These are phyloP conservation scores for Noccaea caerulescens DNA, from an alignment of 345 rosid genomes.

Conservation along the genomic window DNA sequence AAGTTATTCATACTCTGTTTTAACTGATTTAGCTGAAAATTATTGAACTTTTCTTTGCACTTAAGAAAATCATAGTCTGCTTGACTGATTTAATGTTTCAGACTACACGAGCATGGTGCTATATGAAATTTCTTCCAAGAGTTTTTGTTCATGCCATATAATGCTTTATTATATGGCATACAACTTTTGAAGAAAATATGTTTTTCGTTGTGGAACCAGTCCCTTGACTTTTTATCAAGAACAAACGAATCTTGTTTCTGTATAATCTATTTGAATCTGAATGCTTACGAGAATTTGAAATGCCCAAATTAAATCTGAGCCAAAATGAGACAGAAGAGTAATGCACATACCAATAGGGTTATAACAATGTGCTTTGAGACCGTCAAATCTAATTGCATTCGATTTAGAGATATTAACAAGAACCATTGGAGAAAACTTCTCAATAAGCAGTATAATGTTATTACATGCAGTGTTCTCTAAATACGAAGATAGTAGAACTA, in stretches of 20 bases:
- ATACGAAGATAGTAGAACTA: too few species aligned
- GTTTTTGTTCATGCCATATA: constrained; percentile 14
- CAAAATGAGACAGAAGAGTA: background rate
- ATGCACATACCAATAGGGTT: background rate
- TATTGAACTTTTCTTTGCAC: constrained; percentile 2
- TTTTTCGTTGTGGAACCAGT: background rate
- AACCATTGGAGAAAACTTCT: too few species aligned
- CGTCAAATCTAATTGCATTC: too few species aligned
- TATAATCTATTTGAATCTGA: background rate
- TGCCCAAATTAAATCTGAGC: background rate
- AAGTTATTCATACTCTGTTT: too few species aligned
- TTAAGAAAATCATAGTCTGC: constrained; percentile 46
- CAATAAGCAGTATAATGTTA: too few species aligned
- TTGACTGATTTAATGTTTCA: constrained; percentile 37
- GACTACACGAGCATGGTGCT: constrained; percentile 51
- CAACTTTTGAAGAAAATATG: constrained; percentile 11
- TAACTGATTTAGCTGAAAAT: too few species aligned
- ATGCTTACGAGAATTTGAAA: background rate
- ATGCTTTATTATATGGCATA: constrained; percentile 11
- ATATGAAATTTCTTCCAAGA: constrained; percentile 24
- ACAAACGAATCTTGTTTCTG: background rate
- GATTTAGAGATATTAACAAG: too few species aligned
- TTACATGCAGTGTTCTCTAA: too few species aligned
- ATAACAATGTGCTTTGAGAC: background rate
- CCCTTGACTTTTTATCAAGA: background rate